phyloP scores from a whole-genome alignment of 257 asterid species.

The Petunia secreta region DNA sequence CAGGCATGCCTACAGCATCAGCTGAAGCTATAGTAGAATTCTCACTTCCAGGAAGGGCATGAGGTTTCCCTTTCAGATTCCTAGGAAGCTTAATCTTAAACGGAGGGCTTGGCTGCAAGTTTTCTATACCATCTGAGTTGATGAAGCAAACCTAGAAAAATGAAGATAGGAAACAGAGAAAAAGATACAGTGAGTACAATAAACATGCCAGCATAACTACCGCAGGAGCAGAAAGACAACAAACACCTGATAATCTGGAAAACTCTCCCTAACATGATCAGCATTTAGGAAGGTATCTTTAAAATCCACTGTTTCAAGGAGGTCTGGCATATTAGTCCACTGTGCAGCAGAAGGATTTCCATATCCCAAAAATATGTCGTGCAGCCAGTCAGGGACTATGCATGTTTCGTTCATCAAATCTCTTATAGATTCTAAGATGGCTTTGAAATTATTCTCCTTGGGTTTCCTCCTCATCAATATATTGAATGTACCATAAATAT shows the following conservation, averaged over 20 bases:
- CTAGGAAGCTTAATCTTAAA: conserved; percentile 76
- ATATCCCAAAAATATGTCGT: conserved; percentile 96
- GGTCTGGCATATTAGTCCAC: conserved; percentile 94
- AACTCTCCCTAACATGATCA: conserved; percentile 83
- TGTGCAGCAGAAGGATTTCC: conserved; percentile 98
- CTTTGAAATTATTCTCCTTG: conserved; percentile 97
- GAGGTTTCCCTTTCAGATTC: conserved; percentile 56
- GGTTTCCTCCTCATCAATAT: conserved; percentile 98
- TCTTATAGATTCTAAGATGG: conserved; percentile 95
- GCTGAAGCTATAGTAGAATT: conserved; percentile 44
- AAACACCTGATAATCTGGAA: conserved; percentile 82
- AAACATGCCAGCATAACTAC: conserved; percentile 22
- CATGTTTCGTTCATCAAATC: conserved; percentile 99
- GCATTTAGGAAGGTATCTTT: conserved; percentile 92
- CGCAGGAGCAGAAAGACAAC: conserved; percentile 24
- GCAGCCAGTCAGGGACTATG: conserved; percentile 97
- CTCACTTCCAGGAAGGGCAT: conserved; percentile 66
- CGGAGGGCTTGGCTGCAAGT: conserved; percentile 66
- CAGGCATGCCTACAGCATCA: conserved; percentile 41
- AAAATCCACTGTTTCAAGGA: conserved; percentile 82
- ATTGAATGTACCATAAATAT: conserved; percentile 84
- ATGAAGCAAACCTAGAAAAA: conserved; percentile 70
- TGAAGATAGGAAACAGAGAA: conserved; percentile 29
- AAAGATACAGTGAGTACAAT: not conserved
- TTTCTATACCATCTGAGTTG: conserved; percentile 75